phyloP scores from a whole-genome alignment of 371 early-diverging fungal species.

The Encephalitozoon cuniculi region DNA sequence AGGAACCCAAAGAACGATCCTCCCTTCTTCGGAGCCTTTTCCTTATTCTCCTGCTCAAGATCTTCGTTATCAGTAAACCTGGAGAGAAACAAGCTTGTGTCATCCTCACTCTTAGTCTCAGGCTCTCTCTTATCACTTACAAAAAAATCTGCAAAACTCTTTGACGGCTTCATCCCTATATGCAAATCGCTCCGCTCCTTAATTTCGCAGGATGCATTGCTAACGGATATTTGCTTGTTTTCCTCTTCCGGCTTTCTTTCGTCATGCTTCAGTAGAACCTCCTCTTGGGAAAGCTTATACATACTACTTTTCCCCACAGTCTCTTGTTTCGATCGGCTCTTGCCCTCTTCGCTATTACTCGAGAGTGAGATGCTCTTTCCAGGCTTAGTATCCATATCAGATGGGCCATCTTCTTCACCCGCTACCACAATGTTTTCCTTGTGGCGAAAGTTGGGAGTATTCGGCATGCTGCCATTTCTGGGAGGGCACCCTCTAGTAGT shows the following conservation, averaged over 20 bases:
- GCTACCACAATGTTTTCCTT: too few relatives aligned
- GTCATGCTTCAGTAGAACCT: neutral
- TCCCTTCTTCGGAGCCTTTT: neutral
- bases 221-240: neutral
- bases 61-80: constrained; percentile 1
- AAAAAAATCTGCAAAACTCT: constrained; percentile 42
- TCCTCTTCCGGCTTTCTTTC: neutral
- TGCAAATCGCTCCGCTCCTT: neutral
- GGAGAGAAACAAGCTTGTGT: constrained; percentile 15
- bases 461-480: neutral
- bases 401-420: too few relatives aligned
- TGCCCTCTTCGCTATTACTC: too few relatives aligned
- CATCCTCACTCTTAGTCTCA: neutral
- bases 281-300: neutral
- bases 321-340: too few relatives aligned
- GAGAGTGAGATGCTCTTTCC: too few relatives aligned
- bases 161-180: neutral
- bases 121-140: neutral
- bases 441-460: too few relatives aligned
- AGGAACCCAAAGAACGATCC: constrained; percentile 25
- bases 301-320: too few relatives aligned
- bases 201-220: neutral
- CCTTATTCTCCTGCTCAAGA: neutral
- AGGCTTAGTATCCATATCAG: too few relatives aligned
- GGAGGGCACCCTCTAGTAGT: neutral